Percentiles rank a stretch among this genome's conserved stretches.
Conservation (phyloP, 2,329 filamentous ascomycete species). For the Penicillium hordei region DNA sequence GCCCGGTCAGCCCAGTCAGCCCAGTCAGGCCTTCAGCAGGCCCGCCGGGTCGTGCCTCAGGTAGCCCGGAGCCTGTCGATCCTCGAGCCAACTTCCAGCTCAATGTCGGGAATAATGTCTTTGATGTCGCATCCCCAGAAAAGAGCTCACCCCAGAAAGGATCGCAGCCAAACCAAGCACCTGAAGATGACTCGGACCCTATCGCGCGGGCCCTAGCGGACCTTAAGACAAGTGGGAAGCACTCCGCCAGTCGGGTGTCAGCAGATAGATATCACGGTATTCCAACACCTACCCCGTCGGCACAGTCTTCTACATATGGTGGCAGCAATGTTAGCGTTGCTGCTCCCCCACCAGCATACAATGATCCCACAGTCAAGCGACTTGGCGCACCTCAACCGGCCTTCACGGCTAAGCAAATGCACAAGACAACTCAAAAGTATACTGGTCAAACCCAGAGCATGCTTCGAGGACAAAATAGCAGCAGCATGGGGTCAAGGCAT, state of each 20-base stretch:
- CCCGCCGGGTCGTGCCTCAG: conserved; percentile 31
- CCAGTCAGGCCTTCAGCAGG: conserved; percentile 45
- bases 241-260: conserved; percentile 79
- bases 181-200: conserved; percentile 71
- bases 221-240: conserved; percentile 82
- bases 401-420: conserved; percentile 92
- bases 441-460: conserved; percentile 78
- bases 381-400: conserved; percentile 88
- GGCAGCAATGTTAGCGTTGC: conserved; percentile 48
- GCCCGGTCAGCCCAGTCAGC: conserved; percentile 47
- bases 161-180: conserved; percentile 39
- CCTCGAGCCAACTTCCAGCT: conserved; percentile 89
- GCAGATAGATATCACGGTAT: conserved; percentile 96
- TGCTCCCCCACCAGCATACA: conserved; percentile 86
- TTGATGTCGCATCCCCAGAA: conserved; percentile 82
- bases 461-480: conserved; percentile 53
- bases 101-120: conserved; percentile 94
- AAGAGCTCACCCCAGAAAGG: conserved; percentile 51
- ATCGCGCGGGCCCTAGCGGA: conserved; percentile 92
- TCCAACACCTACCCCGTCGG: conserved; percentile 68
- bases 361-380: conserved; percentile 68
- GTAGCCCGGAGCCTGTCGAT: conserved; percentile 82
- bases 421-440: conserved; percentile 88
- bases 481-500: conserved; percentile 52
- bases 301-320: conserved; percentile 40